Evolutionary conservation across 139 green algal genomes (phyloP), one percentile per base, ranked within the genome.

Genomic region (Microglena sp.): DNA sequence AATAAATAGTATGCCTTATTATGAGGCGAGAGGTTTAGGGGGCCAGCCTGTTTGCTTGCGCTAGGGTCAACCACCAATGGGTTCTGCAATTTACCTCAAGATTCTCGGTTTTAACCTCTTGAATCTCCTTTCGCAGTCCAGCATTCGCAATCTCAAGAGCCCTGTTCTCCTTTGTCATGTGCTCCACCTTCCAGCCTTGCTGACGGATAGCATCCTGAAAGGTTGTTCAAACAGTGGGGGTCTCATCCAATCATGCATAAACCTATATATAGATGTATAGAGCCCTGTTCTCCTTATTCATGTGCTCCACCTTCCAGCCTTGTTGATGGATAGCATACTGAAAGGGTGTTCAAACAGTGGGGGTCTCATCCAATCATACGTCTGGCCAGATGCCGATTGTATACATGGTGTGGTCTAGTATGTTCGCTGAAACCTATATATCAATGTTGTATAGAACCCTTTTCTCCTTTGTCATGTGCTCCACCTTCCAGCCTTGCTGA

Each of bases 111-210:
- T 77, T 79, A 28, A 84, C 45, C 5, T 71, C 44, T 46, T 83
- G 53, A 55, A 78, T 27, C 18, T 80, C 60, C 46, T 67, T 73
- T 2, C 76, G 62, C 50, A 82, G 63, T 59, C 84, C 76, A 32
- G 60, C 64, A 69, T 84, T 82, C 8, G 66, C 63, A 40, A 75
- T 43, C 64, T 85, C 81, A 34, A 85, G 73, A 4, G 75, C 73
- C 11, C 71, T 59, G 50, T 87, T 85, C 22, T 82, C 76, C 32
- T 74, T 70, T 2, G 60, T 79, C 22, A 84, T 57, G 4, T 71
- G 75, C 70, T 85, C 78, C 57, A 85, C 79, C 80, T 84, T 86
- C 76, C 76, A 83, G 3, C 82, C 73, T 44, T 75, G 71, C 73
- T 86, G 79, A 29, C 72, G 62, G 15, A 78, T 68, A 8, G 45